These are phyloP conservation scores for Rhynchospora tenuis DNA, from an alignment of 176 grass and related monocot genomes.

Conservation along the genomic window DNA sequence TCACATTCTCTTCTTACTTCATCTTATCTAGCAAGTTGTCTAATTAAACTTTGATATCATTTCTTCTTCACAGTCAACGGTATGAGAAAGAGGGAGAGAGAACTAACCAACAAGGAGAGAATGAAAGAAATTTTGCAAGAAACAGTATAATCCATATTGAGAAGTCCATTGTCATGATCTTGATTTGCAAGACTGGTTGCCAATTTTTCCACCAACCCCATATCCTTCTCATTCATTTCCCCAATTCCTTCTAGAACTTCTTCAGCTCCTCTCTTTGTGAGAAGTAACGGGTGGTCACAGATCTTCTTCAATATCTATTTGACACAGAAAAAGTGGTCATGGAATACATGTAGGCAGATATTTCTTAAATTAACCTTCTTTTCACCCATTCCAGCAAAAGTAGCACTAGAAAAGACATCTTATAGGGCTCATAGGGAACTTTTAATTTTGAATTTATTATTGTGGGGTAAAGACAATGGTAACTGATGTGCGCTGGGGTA, in stretches of 20 bases:
- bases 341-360: not conserved
- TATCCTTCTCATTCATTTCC: slow-evolving; percentile 55
- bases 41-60: not conserved
- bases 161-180: slow-evolving; percentile 34
- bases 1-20: not conserved
- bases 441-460: not conserved
- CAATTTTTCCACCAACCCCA: slow-evolving; percentile 68
- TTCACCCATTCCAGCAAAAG: not conserved
- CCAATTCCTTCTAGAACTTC: slow-evolving; percentile 76
- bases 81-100: slow-evolving; percentile 7
- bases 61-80: not conserved
- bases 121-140: slow-evolving; percentile 96
- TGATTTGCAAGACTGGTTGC: slow-evolving; percentile 78
- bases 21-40: not conserved
- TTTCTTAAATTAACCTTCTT: not conserved
- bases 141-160: slow-evolving; percentile 51
- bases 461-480: not conserved
- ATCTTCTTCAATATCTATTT: slow-evolving; percentile 92
- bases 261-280: slow-evolving; percentile 76
- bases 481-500: not conserved
- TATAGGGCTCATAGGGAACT: not conserved
- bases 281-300: slow-evolving; percentile 77
- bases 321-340: not conserved
- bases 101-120: slow-evolving; percentile 68
- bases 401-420: not conserved